phyloP scores from a whole-genome alignment of 306 rosid genomes.

The Dalbergia cochinchinensis region DNA sequence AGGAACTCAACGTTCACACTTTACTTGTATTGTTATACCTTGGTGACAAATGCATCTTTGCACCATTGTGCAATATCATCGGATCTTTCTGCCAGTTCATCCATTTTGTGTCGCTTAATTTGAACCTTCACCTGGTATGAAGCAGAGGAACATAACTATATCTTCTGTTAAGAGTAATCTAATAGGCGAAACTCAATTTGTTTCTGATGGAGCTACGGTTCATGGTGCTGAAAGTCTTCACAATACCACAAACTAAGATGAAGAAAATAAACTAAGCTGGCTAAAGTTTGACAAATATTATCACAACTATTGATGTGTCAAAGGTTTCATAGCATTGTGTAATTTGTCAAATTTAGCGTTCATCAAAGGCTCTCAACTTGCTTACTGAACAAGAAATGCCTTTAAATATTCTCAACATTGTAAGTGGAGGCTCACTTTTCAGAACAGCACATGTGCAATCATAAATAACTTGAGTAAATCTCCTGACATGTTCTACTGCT shows the following conservation, averaged over 20 bases:
- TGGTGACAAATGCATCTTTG: slow-evolving; percentile 71
- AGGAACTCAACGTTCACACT: background rate
- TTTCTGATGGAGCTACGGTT: background rate
- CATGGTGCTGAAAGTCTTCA: background rate
- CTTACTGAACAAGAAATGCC: slow-evolving; percentile 78
- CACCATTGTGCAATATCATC: slow-evolving; percentile 92
- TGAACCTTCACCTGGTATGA: slow-evolving; percentile 71
- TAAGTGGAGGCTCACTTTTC: slow-evolving; percentile 66
- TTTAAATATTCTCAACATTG: slow-evolving; percentile 70
- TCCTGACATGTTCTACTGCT: slow-evolving; percentile 63
- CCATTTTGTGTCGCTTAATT: slow-evolving; percentile 72
- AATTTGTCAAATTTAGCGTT: slow-evolving; percentile 32
- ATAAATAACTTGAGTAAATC: slow-evolving; percentile 77
- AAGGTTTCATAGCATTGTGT: background rate
- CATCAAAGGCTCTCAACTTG: slow-evolving; percentile 35
- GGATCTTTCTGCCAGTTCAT: slow-evolving; percentile 76
- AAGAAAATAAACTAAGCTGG: background rate
- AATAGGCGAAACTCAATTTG: background rate
- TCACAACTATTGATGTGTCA: background rate
- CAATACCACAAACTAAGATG: background rate
- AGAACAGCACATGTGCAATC: slow-evolving; percentile 81
- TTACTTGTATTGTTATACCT: slow-evolving; percentile 56
- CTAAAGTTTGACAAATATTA: background rate
- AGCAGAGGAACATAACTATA: background rate
- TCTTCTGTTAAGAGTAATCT: slow-evolving; percentile 12